Base-by-base conservation (phyloP, 768 basidiomycete species). In the Psilocybe azurescens region DNA sequence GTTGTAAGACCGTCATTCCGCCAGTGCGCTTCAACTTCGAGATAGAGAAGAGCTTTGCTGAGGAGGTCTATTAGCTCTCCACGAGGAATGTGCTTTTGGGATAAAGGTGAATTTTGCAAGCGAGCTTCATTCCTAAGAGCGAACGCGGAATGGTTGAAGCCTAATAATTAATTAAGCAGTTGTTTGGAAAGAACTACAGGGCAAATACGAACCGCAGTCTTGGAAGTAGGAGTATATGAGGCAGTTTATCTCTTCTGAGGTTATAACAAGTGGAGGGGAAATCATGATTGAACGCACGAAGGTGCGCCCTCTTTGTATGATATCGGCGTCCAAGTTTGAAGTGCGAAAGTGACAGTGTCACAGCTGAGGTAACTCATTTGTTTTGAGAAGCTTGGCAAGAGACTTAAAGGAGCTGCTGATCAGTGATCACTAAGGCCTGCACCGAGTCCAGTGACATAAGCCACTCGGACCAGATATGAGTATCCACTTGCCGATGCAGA, bases 11-110 rank as follows among this genome's bases (percentile, higher is more conserved):
- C 77, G 69, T 86, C 86, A 8, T 81, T 82, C 63, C 86, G 84
- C 88, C 90, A 94, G 68, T 94, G 93, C 6, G 88, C 83, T 78
- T 95, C 93, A 56, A 91, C 90, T 76, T 95, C 93, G 18, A 83
- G 79, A 66, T 93, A 95, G 9, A 94, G 83, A 16, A 95, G 77
- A 3, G 93, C 87, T 75, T 93, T 94, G 71, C 84, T 83, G 36
- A 95, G 83, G 24, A 94, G 85, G 59, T 94, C 91, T 44, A 93
- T 79, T 28, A 95, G 83, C 71, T 94, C 91, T 10, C 93, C 93
- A 18, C 92, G 86, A 28, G 88, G 89, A 55, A 95, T 88, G 62
- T 91, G 89, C 70, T 89, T 90, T 65, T 83, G 79, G 61, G 88
- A 83, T 65, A 87, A 81, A 49, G 88, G 83, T 2, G 90, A 90